Base-by-base conservation (phyloP, 2,329 filamentous ascomycete genomes). In the Aureobasidium sp. region DNA sequence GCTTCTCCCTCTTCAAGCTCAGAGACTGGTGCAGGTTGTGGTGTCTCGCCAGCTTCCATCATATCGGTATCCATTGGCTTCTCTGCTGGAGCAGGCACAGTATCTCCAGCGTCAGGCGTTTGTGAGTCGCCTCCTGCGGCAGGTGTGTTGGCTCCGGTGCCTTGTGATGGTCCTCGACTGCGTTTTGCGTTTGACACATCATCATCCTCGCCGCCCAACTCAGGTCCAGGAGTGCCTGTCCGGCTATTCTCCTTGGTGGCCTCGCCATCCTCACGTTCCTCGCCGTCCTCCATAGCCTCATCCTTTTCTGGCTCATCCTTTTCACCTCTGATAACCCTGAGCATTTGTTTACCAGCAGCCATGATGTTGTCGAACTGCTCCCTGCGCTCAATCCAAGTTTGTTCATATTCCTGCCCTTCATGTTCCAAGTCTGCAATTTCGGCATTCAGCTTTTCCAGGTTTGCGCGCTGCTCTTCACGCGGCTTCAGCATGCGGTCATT, bases 271-370 rank as follows among this genome's bases (percentile, higher is more conserved):
- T 87, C 80, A 5, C 77, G 80, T 65, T 82, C 87, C 17, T 79
- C 83, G 52, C 85, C 87, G 66, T 85, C 86, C 62, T 85, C 83
- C 85, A 91, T 91, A 34, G 90, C 91, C 74, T 95, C 91, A 61
- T 91, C 84, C 46, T 90, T 81, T 75, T 96, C 92, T 0, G 94
- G 90, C 75, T 96, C 92, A 73, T 96, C 92, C 77, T 96, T 96
- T 79, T 97, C 93, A 70, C 96, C 92, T 64, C 92, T 86, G 70
- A 97, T 96, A 73, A 95, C 81, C 53, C 90, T 82, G 63, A 92
- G 81, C 73, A 97, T 82, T 66, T 90, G 82, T 83, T 89, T 89
- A n/a, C 91, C 91, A 77, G 97, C 93, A 64, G 92, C 89, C 72
- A 96, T 89, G 69, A 97, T 92, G 62, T 85, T 83, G 63, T 87